Evolutionary conservation across 108 stramenopile genomes (phyloP).

Genomic region (Stephanodiscus minutulus): DNA sequence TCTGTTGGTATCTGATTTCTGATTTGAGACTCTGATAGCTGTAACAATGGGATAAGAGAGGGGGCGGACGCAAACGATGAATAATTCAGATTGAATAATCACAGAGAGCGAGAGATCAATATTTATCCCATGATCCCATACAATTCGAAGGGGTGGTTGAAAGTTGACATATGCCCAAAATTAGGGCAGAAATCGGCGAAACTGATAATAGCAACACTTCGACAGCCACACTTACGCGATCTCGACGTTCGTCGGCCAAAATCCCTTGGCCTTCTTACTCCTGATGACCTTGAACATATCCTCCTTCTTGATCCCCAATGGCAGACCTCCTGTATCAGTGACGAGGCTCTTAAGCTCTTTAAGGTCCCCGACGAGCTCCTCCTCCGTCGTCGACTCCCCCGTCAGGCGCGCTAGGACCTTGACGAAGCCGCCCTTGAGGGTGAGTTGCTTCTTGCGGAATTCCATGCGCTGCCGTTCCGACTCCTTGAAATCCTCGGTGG

Average conservation of each 20-base stretch:
- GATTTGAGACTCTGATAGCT: slow-evolving; percentile 72
- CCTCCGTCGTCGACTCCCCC: slow-evolving; percentile 57
- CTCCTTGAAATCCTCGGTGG: slow-evolving; percentile 85
- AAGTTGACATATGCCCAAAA: no score
- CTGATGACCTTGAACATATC: slow-evolving; percentile 78
- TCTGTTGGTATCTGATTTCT: slow-evolving; percentile 79
- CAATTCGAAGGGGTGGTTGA: no score
- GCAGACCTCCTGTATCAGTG: slow-evolving; percentile 65
- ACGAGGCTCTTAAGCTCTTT: slow-evolving; percentile 55
- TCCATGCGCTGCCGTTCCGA: slow-evolving; percentile 79
- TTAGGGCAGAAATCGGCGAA: no score
- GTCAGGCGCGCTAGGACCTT: slow-evolving; percentile 58
- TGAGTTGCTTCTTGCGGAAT: slow-evolving; percentile 72
- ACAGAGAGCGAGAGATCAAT: no score
- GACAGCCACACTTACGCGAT: slow-evolving; percentile 62
- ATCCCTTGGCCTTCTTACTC: slow-evolving; percentile 78
- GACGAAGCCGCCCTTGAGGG: slow-evolving; percentile 63
- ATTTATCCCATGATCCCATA: no score
- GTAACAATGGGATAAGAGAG: background rate
- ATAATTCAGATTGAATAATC: background rate
- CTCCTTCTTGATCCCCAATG: slow-evolving; percentile 85
- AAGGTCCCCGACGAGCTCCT: slow-evolving; percentile 60
- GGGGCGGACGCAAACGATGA: background rate
- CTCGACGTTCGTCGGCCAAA: slow-evolving; percentile 82
- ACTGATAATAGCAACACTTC: no score